Base-by-base conservation (phyloP, 257 asterid species). In the Penstemon davidsonii region DNA sequence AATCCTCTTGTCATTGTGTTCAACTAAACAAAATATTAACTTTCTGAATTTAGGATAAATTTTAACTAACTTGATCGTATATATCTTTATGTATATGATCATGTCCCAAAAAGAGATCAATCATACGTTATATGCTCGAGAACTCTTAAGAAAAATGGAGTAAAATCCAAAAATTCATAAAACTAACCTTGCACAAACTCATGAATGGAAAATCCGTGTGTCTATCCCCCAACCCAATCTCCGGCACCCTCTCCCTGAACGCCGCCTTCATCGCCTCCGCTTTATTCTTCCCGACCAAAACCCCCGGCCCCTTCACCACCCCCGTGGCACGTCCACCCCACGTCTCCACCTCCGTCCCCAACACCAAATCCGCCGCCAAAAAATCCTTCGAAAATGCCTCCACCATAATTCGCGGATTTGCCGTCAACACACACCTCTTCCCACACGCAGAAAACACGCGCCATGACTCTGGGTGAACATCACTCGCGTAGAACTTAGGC, bases 351-450 rank as follows among this genome's bases (percentile, higher is more conserved):
- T 86, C 93, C 5, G 93, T 86, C 49, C 90, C 93, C 79, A 86
- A 52, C 64, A 86, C 85, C 73, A 84, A 6, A 70, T 86, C 93
- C 7, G 82, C 81, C 7, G 84, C 93, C 74, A 86, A 62, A 12
- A 80, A 82, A 0, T 84, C 93, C 67, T 80, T 84, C 81, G 84
- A 64, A 64, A 80, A 84, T 13, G 83, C 58, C 71, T 86, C 93
- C 79, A 86, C 93, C 93, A 86, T 86, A 3, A 86, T 66, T 51
- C 86, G 76, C 0, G 90, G 93, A 72, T 82, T 86, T 0, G 88
- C 93, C 0, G 93, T 86, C 5, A 84, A 78, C 41, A 86, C 93
- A 10, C 81, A 84, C 0, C 90, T 76, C 49, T 67, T 74, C 19
- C 90, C 88, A 8, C 93, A 86, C 3, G 93, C 68, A 0, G 93